These are phyloP conservation scores for Crithidia expoeki DNA, from an alignment of 208 protist species.

Conservation along the genomic window DNA sequence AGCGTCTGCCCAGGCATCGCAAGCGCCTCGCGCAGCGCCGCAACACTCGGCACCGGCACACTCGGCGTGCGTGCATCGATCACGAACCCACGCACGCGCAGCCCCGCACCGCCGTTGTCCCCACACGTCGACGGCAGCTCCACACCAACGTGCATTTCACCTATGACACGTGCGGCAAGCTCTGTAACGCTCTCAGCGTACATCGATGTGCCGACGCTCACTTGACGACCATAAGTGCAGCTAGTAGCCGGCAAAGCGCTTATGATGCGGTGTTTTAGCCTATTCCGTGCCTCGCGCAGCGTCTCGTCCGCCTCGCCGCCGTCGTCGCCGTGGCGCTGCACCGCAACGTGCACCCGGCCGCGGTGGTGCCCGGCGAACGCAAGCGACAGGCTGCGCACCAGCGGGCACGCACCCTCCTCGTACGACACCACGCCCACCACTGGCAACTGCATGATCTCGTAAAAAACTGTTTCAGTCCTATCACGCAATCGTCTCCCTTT, in stretches of 20 bases:
- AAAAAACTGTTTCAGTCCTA: conserved; percentile 22
- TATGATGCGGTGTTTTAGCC: conserved; percentile 25
- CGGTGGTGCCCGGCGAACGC: conserved; percentile 44
- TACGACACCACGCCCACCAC: conserved; percentile 46
- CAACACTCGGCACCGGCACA: conserved; percentile 6
- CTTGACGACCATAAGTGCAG: conserved; percentile 26
- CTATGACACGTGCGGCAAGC: conserved; percentile 10
- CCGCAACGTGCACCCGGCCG: conserved; percentile 31
- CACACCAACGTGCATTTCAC: conserved; percentile 2
- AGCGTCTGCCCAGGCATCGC: conserved; percentile 52
- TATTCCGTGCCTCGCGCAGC: conserved; percentile 16
- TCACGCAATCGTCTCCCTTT: background rate
- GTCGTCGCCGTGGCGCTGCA: conserved; percentile 15
- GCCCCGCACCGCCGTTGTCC: background rate
- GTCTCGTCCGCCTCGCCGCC: conserved; percentile 16
- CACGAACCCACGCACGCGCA: conserved; percentile 40
- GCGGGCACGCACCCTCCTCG: conserved; percentile 47
- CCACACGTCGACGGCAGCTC: conserved; percentile 27
- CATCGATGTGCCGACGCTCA: conserved; percentile 7
- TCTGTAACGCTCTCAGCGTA: conserved; percentile 10
- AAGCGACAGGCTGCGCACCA: conserved; percentile 55
- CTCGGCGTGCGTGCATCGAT: conserved; percentile 35
- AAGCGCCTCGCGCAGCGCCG: conserved; percentile 25
- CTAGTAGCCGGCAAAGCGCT: conserved; percentile 34
- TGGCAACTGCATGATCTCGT: conserved; percentile 49